Evolutionary conservation across 345 rosid genomes (phyloP), one percentile per base, ranked within the genome.

Genomic region (Euphorbia lathyris): DNA sequence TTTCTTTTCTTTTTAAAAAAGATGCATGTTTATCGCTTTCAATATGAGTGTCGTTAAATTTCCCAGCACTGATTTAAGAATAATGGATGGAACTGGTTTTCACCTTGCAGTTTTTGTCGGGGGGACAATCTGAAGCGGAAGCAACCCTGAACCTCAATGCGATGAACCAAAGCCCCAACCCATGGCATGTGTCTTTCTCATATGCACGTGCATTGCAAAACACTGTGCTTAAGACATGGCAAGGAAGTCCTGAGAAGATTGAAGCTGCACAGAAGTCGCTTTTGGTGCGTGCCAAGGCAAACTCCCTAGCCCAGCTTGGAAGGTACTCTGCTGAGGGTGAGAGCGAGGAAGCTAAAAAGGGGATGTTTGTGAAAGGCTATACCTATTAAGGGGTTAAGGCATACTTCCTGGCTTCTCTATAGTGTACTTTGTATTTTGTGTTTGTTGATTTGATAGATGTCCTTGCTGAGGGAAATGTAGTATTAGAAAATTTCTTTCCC

Each of bases 171-270:
- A 84, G 83, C 79, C 96, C 97, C 72, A 95, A 92, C 85, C 99
- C 99, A 3, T 95, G 99, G 99, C 99, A 90, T 17, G 97, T 95
- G 51, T 95, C 99, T 56, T 95, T 95, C 88, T 95, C 99, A 1
- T 95, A 95, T 63, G 97, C 99, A 43, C 97, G 97, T 55, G 99
- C 97, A 12, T 82, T 95, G 60, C 97, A 94, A 82, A 94, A 94
- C 84, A 81, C 88, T 0, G 99, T 91, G 82, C 92, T 91, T 8
- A 94, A 87, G 85, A 86, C 97, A 70, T 94, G 99, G 99, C 90
- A 94, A 82, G 99, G 99, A 66, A 82, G 22, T 0, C 92, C 90
- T 0, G 97, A 94, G 79, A 94, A 83, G 48, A 75, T 87, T 3
- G 88, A 87, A 81, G 96, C 90, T 58, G 92, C 90, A 11, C 95